Evolutionary conservation across 2,329 filamentous ascomycete species (phyloP), one percentile per base, ranked within the genome.

Genomic region (Rhinocladiella similis): DNA sequence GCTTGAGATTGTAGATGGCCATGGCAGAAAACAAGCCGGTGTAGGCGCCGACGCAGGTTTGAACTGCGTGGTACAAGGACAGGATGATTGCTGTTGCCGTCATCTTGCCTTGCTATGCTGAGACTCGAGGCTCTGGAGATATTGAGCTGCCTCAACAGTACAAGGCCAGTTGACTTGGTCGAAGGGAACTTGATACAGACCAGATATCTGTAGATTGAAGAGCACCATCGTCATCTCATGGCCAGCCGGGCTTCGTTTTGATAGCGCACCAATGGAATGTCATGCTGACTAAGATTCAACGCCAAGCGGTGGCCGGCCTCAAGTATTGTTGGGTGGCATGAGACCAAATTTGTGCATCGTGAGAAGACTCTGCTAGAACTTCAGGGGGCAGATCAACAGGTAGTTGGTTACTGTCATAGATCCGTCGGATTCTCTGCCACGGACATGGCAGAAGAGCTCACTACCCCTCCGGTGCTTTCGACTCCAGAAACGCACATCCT

Each of bases 401-500:
- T n/a, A 7, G 2, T 3, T 18, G 16, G 16, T 18, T 43, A 22
- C 41, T 43, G 18, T 18, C 18, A 18, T 43, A 9, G n/a, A 12
- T 7, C 16, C 16, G 19, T 27, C 14, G 20, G 18, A 14, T 43
- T 22, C 22, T 41, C 36, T 7, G 2, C 22, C 19, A n/a, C 16
- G 10, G 47, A 5, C 20, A 63, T 63, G 61, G 54, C 57, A 5
- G 54, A 56, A 54, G 50, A 51, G 22, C 71, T 76, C 61, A 67
- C 70, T 57, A 66, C 73, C 33, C 80, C 83, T 9, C 84, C 84
- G 1, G 76, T 85, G 1, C 77, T 87, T 42, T 87, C 83, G 1
- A 87, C 84, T 2, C 83, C 84, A 3, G 83, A 85, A 54, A 78
- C 80, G 43, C 81, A 83, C 64, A 78, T 86, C 27, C 78, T 87